These are phyloP conservation scores for Rugonectria rugulosa DNA, from an alignment of 2,329 filamentous ascomycete genomes.

Conservation along the genomic window DNA sequence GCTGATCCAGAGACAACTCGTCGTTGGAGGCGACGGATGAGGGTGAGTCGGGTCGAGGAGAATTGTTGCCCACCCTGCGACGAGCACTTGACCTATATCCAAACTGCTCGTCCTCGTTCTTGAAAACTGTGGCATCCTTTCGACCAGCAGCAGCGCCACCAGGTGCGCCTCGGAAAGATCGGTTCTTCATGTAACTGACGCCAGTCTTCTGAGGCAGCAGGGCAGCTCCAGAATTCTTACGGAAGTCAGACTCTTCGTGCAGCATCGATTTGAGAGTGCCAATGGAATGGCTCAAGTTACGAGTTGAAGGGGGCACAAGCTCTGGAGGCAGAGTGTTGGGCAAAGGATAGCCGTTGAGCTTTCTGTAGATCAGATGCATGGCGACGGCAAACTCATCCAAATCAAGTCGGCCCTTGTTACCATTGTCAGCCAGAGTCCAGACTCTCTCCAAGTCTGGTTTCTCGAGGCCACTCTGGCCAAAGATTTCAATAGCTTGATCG, in stretches of 20 bases:
- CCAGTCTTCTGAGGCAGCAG: constrained; percentile 94
- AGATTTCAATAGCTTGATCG: constrained; percentile 93
- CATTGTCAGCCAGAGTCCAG: constrained; percentile 93
- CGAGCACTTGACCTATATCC: constrained; percentile 95
- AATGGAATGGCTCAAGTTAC: constrained; percentile 92
- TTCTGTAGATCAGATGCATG: constrained; percentile 99
- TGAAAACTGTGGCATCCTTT: constrained; percentile 96
- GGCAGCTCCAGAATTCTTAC: constrained; percentile 89
- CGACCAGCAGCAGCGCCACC: constrained; percentile 67
- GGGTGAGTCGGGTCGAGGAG: constrained; percentile 82
- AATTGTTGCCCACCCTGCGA: constrained; percentile 80
- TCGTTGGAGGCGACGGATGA: constrained; percentile 75
- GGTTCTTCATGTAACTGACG: constrained; percentile 96
- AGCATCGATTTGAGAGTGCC: constrained; percentile 91
- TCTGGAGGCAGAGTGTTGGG: constrained; percentile 89
- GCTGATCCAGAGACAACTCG: constrained; percentile 84
- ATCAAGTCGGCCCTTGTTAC: constrained; percentile 93
- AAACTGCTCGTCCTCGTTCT: constrained; percentile 92
- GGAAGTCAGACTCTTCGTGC: constrained; percentile 85
- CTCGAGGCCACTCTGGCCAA: constrained; percentile 92
- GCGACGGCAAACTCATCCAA: constrained; percentile 97
- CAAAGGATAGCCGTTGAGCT: constrained; percentile 93
- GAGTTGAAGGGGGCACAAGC: constrained; percentile 91
- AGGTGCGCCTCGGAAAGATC: constrained; percentile 80
- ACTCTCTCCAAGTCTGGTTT: constrained; percentile 89